Conservation (phyloP, 2,329 filamentous ascomycete genomes). For the Microsporum ferrugineum region DNA sequence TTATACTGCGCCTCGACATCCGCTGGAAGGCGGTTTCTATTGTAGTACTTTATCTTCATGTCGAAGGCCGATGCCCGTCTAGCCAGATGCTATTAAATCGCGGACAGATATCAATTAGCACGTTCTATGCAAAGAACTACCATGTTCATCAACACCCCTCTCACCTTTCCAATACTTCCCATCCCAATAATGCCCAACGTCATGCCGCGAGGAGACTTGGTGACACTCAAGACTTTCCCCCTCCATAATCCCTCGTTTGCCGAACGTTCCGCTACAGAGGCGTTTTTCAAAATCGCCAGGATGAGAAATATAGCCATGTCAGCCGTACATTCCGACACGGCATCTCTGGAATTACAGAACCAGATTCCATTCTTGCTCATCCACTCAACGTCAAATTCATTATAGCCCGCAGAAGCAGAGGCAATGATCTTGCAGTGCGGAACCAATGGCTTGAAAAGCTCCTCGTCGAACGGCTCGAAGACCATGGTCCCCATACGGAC, state of each 20-base stretch:
- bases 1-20: constrained; percentile 28
- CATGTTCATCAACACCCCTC: no score
- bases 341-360: constrained; percentile 46
- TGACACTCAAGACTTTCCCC: constrained; percentile 22
- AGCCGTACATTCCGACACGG: constrained; percentile 43
- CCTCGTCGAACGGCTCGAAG: constrained; percentile 42
- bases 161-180: constrained; percentile 38
- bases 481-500: constrained; percentile 41
- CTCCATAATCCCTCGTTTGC: constrained; percentile 32
- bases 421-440: constrained; percentile 39
- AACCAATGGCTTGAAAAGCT: constrained; percentile 33
- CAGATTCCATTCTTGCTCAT: constrained; percentile 35
- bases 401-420: constrained; percentile 40
- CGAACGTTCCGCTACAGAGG: constrained; percentile 30
- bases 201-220: constrained; percentile 35
- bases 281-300: constrained; percentile 39
- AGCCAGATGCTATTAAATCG: constrained; percentile 24
- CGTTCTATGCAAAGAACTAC: background rate
- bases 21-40: constrained; percentile 27
- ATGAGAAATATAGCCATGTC: constrained; percentile 42
- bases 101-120: background rate
- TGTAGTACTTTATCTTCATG: constrained; percentile 37
- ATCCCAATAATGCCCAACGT: constrained; percentile 41
- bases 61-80: constrained; percentile 34
- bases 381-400: constrained; percentile 38